A percentile compares a stretch with the other conserved stretches of the same genome.
Evolutionary conservation across 2,329 filamentous ascomycete genomes (phyloP).

Genomic region (Tolypocladium amazonense): DNA sequence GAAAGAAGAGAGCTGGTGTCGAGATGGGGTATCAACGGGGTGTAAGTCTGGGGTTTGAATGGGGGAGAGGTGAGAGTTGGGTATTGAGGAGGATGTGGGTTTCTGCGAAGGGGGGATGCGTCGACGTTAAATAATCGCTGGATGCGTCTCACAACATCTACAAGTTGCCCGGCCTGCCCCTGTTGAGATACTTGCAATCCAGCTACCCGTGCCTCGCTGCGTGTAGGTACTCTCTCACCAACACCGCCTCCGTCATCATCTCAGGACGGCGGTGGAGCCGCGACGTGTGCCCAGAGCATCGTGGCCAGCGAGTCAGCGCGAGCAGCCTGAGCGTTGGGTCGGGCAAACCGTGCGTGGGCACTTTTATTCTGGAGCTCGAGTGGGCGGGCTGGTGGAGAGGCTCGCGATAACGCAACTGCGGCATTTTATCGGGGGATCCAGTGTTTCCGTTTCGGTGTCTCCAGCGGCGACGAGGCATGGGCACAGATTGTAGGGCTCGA

Average conservation of each 20-base stretch:
- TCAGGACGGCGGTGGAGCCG: conserved; percentile 8
- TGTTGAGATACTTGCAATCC: background rate
- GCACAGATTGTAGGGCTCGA: background rate
- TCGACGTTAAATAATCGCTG: conserved; percentile 9
- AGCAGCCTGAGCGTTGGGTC: conserved; percentile 1
- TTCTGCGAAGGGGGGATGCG: background rate
- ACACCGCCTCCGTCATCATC: conserved; percentile 13
- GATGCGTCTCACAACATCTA: background rate
- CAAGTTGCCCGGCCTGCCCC: background rate
- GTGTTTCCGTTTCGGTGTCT: conserved; percentile 15
- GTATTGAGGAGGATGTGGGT: conserved; percentile 3
- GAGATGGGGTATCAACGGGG: background rate
- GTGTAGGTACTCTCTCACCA: conserved; percentile 4
- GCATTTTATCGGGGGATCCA: conserved; percentile 18
- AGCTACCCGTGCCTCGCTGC: background rate
- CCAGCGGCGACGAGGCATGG: conserved; percentile 7
- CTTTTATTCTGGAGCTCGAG: conserved; percentile 6
- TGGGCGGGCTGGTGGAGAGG: conserved; percentile 11
- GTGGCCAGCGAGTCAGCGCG: conserved; percentile 2
- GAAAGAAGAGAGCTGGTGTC: background rate
- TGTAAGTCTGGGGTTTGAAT: background rate
- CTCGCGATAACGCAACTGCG: conserved; percentile 16
- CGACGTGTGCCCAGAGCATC: conserved; percentile 1
- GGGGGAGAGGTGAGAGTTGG: conserved; percentile 1
- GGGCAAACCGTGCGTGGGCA: conserved; percentile 1